Conservation (phyloP, 768 basidiomycete genomes). For the Lactarius hengduanensis region DNA sequence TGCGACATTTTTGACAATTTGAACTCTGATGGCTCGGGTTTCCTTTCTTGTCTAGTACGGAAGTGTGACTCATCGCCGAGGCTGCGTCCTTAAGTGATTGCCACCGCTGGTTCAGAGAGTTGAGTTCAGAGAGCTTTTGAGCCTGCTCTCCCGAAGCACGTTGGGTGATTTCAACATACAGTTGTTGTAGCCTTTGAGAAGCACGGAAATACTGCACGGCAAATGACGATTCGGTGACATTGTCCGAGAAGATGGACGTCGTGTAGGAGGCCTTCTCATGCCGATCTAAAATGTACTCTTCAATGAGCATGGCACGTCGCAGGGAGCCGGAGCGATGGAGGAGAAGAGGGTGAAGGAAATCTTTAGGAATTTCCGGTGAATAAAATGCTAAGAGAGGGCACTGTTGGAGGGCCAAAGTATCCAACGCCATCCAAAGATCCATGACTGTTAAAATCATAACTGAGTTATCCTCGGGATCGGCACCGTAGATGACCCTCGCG, state of each 20-base stretch:
- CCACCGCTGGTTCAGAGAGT: not conserved
- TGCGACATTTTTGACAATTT: not conserved
- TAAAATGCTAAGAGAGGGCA: not conserved
- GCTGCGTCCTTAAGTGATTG: not conserved
- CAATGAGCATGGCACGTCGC: not conserved
- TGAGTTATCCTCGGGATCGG: constrained; percentile 10
- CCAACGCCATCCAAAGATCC: constrained; percentile 46
- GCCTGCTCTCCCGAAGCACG: not conserved
- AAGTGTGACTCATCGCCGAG: not conserved
- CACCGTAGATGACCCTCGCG: not conserved
- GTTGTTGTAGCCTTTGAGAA: not conserved
- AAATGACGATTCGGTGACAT: not conserved
- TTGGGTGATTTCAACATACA: constrained; percentile 1
- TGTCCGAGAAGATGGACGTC: constrained; percentile 11
- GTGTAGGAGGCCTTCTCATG: not conserved
- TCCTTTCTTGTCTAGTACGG: too few species aligned
- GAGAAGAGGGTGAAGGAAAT: not conserved
- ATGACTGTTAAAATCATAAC: constrained; percentile 34
- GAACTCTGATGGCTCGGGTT: not conserved
- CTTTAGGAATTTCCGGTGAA: not conserved
- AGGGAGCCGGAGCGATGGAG: not conserved
- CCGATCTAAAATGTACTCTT: not conserved
- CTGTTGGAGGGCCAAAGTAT: not conserved
- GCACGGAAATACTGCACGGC: not conserved
- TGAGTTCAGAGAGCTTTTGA: not conserved